phyloP scores from a whole-genome alignment of 2,329 filamentous ascomycete genomes.

The Cladosporium sp. region DNA sequence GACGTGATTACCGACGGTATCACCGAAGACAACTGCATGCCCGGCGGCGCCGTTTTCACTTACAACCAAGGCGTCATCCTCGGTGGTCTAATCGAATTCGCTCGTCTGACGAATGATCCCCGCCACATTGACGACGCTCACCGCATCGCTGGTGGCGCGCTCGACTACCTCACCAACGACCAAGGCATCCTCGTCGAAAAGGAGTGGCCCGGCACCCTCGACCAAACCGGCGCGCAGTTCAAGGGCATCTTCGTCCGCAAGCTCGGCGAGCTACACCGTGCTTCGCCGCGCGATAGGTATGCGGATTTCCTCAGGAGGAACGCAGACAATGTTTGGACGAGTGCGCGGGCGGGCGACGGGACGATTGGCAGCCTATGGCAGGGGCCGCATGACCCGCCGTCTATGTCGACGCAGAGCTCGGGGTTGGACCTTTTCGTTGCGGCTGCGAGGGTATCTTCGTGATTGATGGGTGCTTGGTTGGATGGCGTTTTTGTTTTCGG shows the following conservation, averaged over 20 bases:
- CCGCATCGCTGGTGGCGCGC: constrained; percentile 33
- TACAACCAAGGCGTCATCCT: constrained; percentile 59
- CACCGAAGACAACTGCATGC: constrained; percentile 40
- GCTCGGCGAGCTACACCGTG: constrained; percentile 50
- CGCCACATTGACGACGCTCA: constrained; percentile 29
- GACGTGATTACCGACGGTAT: constrained; percentile 42
- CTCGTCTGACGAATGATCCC: constrained; percentile 31
- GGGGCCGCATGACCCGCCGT: constrained; percentile 48
- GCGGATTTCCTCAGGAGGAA: constrained; percentile 52
- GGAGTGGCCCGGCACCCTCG: constrained; percentile 21
- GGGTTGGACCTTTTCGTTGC: constrained; percentile 63
- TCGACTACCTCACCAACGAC: constrained; percentile 30
- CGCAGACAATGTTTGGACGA: constrained; percentile 58
- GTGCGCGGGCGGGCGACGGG: constrained; percentile 47
- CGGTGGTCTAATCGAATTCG: constrained; percentile 50
- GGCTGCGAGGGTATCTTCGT: constrained; percentile 32
- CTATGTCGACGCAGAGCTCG: constrained; percentile 57
- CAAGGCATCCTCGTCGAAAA: constrained; percentile 35
- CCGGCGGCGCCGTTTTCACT: constrained; percentile 39
- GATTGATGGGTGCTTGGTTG: background rate
- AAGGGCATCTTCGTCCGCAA: constrained; percentile 67
- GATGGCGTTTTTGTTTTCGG: background rate
- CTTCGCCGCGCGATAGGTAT: constrained; percentile 44
- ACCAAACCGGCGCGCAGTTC: constrained; percentile 52
- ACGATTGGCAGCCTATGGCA: constrained; percentile 54